These are phyloP conservation scores for Quercus bicolor DNA, from an alignment of 306 rosid genomes.

Conservation along the genomic window DNA sequence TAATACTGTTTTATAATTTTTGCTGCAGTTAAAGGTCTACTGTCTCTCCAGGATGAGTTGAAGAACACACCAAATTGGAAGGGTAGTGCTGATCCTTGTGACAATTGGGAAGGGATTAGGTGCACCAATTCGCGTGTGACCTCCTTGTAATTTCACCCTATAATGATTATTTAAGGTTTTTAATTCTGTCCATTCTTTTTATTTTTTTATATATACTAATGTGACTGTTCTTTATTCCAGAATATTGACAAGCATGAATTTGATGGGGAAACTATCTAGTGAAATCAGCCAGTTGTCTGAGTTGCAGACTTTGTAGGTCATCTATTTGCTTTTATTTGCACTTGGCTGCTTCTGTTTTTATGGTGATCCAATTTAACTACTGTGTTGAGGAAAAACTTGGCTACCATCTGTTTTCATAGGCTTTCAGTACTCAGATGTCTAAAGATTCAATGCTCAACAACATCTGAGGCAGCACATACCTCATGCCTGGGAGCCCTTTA, in stretches of 20 bases:
- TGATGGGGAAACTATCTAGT: neutral
- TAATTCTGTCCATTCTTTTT: neutral
- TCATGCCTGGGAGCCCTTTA: neutral
- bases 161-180: neutral
- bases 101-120: constrained; percentile 38
- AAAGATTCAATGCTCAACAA: neutral
- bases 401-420: neutral
- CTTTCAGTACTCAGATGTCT: neutral
- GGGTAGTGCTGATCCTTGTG: constrained; percentile 36
- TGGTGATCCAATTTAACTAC: neutral
- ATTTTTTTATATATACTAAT: neutral
- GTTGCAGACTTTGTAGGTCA: neutral
- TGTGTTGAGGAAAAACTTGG: neutral
- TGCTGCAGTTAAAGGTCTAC: constrained; percentile 28
- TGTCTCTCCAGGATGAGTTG: constrained; percentile 16
- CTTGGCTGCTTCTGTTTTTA: neutral
- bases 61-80: constrained; percentile 36
- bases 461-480: neutral
- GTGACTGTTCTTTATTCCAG: neutral
- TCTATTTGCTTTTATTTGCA: neutral
- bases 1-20: neutral
- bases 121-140: constrained; percentile 30
- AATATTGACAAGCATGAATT: neutral
- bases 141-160: constrained; percentile 22
- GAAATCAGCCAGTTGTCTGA: neutral